phyloP scores from a whole-genome alignment of 768 basidiomycete genomes.

The Pleurotus tuoliensis region DNA sequence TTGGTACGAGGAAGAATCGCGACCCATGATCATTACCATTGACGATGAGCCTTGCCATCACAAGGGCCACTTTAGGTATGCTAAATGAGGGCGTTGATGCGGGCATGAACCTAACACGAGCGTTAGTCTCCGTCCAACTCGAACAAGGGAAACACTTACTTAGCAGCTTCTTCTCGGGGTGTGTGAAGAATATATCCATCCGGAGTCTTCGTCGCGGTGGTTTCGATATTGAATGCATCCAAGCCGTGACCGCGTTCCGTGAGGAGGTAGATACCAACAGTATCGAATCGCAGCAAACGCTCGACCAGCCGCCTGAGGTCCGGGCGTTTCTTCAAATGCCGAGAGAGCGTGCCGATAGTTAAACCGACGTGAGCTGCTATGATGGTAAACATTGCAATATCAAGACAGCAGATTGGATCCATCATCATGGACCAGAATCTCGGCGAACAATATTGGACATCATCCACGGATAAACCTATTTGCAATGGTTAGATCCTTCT shows the following conservation, averaged over 20 bases:
- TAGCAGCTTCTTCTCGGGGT: conserved; percentile 54
- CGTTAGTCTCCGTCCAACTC: conserved; percentile 1
- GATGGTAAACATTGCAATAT: conserved; percentile 52
- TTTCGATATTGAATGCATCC: conserved; percentile 60
- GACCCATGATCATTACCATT: conserved; percentile 46
- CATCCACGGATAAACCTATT: conserved; percentile 38
- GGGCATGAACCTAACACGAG: conserved; percentile 49
- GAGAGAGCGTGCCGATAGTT: conserved; percentile 50
- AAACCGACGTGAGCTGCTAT: conserved; percentile 49
- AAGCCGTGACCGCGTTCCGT: conserved; percentile 57
- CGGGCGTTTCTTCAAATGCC: conserved; percentile 42
- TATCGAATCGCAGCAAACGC: conserved; percentile 47
- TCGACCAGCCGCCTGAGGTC: conserved; percentile 47
- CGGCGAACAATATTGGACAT: conserved; percentile 44
- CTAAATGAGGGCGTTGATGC: conserved; percentile 50
- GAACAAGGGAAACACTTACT: conserved; percentile 31
- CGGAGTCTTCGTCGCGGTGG: conserved; percentile 48
- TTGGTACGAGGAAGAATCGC: conserved; percentile 52
- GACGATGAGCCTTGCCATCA: conserved; percentile 54
- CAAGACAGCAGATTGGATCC: conserved; percentile 47
- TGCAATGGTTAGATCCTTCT: conserved; percentile 9
- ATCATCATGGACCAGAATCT: conserved; percentile 52
- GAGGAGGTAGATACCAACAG: conserved; percentile 49
- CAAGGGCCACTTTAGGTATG: conserved; percentile 51
- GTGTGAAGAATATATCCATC: conserved; percentile 54